Evolutionary conservation across 2,329 filamentous ascomycete species (phyloP).

Genomic region (Trichophyton simii): DNA sequence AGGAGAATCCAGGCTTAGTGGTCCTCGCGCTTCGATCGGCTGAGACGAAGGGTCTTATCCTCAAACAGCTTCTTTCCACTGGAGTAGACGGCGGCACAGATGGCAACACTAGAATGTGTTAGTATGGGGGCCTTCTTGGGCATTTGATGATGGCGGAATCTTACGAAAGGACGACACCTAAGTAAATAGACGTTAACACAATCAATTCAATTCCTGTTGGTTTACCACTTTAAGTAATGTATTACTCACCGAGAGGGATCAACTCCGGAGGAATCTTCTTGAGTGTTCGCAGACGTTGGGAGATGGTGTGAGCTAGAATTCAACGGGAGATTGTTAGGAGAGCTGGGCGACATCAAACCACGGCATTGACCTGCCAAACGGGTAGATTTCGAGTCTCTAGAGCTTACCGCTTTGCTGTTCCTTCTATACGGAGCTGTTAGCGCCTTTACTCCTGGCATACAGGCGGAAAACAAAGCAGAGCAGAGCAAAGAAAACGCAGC

Average conservation of each 20-base stretch:
- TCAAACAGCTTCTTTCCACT: conserved; percentile 66
- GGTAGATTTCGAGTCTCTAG: background rate
- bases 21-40: conserved; percentile 49
- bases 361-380: background rate
- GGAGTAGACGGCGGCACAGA: conserved; percentile 73
- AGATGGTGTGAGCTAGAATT: conserved; percentile 79
- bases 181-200: conserved; percentile 16
- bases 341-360: background rate
- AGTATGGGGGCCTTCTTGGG: conserved; percentile 13
- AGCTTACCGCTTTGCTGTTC: conserved; percentile 48
- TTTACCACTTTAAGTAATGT: background rate
- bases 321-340: conserved; percentile 5
- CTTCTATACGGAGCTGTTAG: conserved; percentile 42
- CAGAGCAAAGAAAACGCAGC: conserved; percentile 7
- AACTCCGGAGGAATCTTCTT: conserved; percentile 88
- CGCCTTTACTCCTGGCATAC: conserved; percentile 9
- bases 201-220: background rate
- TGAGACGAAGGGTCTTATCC: conserved; percentile 86
- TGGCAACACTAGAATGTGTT: conserved; percentile 42
- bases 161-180: conserved; percentile 77
- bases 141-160: conserved; percentile 25
- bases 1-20: conserved; percentile 13
- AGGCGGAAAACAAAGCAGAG: conserved; percentile 14
- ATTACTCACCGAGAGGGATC: conserved; percentile 71
- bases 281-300: conserved; percentile 80